phyloP scores from a whole-genome alignment of 441 rosid genomes.

The Pelargonium citronellum region DNA sequence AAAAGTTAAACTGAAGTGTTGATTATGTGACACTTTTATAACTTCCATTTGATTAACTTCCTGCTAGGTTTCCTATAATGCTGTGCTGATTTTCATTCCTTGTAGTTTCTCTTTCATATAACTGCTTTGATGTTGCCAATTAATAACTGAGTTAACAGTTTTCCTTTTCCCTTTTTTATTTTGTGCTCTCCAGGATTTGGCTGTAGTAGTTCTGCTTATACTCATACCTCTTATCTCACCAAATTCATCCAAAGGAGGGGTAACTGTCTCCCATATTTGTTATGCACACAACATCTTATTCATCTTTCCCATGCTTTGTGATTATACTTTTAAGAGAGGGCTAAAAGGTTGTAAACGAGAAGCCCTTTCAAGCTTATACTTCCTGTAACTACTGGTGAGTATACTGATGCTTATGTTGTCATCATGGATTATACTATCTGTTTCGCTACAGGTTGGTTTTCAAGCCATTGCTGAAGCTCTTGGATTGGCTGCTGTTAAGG shows the following conservation, averaged over 20 bases:
- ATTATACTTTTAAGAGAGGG: constrained; percentile 15
- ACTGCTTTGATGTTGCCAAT: constrained; percentile 18
- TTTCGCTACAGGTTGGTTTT: constrained; percentile 72
- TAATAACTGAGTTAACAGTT: constrained; percentile 11
- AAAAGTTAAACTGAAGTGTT: background rate
- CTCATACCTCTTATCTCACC: constrained; percentile 98
- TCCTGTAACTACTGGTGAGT: constrained; percentile 4
- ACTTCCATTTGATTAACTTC: constrained; percentile 9
- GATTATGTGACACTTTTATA: constrained; percentile 3
- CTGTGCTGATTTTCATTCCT: constrained; percentile 2
- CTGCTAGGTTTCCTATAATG: background rate
- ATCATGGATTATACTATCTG: constrained; percentile 19
- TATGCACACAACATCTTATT: constrained; percentile 3
- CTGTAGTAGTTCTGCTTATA: constrained; percentile 93
- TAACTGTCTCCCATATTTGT: constrained; percentile 32
- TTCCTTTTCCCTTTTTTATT: constrained; percentile 8
- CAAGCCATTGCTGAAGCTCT: constrained; percentile 98
- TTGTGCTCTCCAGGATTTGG: constrained; percentile 71
- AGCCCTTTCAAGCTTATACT: background rate
- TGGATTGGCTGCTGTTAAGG: constrained; percentile 94
- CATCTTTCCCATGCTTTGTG: constrained; percentile 18
- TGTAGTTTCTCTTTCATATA: constrained; percentile 7
- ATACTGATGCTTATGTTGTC: constrained; percentile 15
- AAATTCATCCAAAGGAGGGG: constrained; percentile 99
- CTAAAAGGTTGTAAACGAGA: constrained; percentile 8